A percentile compares a stretch with the other conserved stretches of the same genome.
Evolutionary conservation across 352 stramenopile genomes (phyloP).

Genomic region (Phytopythium vexans): DNA sequence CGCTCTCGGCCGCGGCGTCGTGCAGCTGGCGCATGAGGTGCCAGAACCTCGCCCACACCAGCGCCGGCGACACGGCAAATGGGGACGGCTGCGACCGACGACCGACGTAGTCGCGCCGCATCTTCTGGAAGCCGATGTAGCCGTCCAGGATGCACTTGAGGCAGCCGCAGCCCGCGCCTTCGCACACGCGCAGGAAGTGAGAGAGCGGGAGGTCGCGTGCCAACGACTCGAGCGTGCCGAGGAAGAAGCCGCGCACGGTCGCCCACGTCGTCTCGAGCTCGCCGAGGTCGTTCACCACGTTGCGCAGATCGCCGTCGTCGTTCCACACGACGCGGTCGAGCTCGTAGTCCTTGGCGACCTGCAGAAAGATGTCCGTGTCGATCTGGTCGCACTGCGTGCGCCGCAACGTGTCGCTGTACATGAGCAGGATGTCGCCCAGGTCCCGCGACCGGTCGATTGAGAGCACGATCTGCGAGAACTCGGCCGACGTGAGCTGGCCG

Average conservation of each 20-base stretch:
- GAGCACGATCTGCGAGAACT: slow-evolving; percentile 80
- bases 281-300: slow-evolving; percentile 60
- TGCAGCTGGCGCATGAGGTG: slow-evolving; percentile 78
- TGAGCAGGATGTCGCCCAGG: slow-evolving; percentile 63
- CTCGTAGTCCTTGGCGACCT: slow-evolving; percentile 75
- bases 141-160: slow-evolving; percentile 82
- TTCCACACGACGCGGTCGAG: slow-evolving; percentile 69
- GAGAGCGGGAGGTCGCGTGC: slow-evolving; percentile 34
- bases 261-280: slow-evolving; percentile 68
- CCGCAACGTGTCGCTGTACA: slow-evolving; percentile 80
- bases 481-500: slow-evolving; percentile 64
- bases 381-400: slow-evolving; percentile 57
- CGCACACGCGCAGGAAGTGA: slow-evolving; percentile 65
- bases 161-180: slow-evolving; percentile 73
- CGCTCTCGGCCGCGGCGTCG: slow-evolving; percentile 60
- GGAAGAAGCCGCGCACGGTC: slow-evolving; percentile 51
- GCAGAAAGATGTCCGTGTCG: slow-evolving; percentile 57
- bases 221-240: slow-evolving; percentile 66
- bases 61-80: slow-evolving; percentile 46
- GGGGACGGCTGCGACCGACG: slow-evolving; percentile 14
- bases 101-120: slow-evolving; percentile 43
- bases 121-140: slow-evolving; percentile 77
- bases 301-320: slow-evolving; percentile 60
- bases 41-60: slow-evolving; percentile 79
- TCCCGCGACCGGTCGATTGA: slow-evolving; percentile 69